These are phyloP conservation scores for Gigaspora rosea DNA, from an alignment of 192 early-diverging fungal genomes.

Conservation along the genomic window DNA sequence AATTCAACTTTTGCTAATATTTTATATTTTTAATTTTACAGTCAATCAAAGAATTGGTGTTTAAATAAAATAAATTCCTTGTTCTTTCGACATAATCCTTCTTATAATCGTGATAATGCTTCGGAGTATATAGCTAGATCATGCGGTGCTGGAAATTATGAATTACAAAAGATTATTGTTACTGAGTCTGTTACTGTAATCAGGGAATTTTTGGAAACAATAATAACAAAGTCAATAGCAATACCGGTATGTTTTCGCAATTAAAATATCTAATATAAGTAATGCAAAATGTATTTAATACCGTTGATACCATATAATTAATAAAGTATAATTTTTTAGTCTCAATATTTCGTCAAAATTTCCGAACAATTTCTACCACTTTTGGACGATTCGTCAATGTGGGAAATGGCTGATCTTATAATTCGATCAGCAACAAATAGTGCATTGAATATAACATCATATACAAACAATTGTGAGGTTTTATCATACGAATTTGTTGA, in stretches of 20 bases:
- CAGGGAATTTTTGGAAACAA: constrained; percentile 17
- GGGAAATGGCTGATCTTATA: constrained; percentile 5
- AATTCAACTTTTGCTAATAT: neutral
- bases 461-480: neutral
- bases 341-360: constrained; percentile 9
- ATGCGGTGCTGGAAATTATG: constrained; percentile 9
- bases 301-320: neutral
- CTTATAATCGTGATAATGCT: neutral
- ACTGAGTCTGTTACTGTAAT: constrained; percentile 1
- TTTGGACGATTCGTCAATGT: neutral
- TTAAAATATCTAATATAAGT: neutral
- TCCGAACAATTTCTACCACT: constrained; percentile 23
- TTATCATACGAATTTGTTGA: constrained; percentile 24
- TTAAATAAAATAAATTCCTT: neutral
- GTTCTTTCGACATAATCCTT: neutral
- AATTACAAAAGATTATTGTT: neutral
- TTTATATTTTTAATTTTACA: neutral
- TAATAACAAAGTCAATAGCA: neutral
- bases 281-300: neutral
- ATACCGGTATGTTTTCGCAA: neutral
- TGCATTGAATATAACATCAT: neutral
- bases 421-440: constrained; percentile 9
- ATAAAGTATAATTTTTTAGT: neutral
- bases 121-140: neutral
- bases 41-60: constrained; percentile 19